Conservation (phyloP, 2,329 filamentous ascomycete genomes). For the Stagonosporopsis tanaceti region DNA sequence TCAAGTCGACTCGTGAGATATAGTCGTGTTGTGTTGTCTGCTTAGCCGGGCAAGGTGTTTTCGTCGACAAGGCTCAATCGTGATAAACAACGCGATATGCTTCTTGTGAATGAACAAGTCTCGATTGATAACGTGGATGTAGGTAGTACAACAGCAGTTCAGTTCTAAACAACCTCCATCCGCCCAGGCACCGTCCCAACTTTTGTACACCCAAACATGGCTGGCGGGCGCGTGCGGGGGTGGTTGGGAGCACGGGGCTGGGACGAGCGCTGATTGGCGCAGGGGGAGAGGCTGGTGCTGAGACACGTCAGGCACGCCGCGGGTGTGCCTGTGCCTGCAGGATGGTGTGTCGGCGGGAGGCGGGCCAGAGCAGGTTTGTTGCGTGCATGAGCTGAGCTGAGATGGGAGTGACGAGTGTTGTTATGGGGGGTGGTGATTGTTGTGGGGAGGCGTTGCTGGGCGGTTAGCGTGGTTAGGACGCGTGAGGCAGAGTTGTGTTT, state of each 20-base stretch:
- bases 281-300: neutral
- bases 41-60: too few relatives aligned
- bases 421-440: neutral
- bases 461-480: neutral
- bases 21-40: too few relatives aligned
- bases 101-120: too few relatives aligned
- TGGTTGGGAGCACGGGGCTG: slow-evolving; percentile 5
- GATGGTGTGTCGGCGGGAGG: neutral
- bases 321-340: neutral
- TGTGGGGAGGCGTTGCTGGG: slow-evolving; percentile 6
- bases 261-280: slow-evolving; percentile 1
- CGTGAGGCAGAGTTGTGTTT: neutral
- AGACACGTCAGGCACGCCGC: slow-evolving; percentile 14
- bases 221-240: slow-evolving; percentile 18
- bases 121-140: neutral
- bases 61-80: too few relatives aligned
- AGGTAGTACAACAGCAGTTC: neutral
- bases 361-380: neutral
- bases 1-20: too few relatives aligned
- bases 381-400: neutral
- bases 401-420: neutral
- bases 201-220: slow-evolving; percentile 17
- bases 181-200: neutral
- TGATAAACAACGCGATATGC: too few relatives aligned
- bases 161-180: neutral